phyloP scores from a whole-genome alignment of 192 early-diverging fungal species.

The Coemansia furcata region DNA sequence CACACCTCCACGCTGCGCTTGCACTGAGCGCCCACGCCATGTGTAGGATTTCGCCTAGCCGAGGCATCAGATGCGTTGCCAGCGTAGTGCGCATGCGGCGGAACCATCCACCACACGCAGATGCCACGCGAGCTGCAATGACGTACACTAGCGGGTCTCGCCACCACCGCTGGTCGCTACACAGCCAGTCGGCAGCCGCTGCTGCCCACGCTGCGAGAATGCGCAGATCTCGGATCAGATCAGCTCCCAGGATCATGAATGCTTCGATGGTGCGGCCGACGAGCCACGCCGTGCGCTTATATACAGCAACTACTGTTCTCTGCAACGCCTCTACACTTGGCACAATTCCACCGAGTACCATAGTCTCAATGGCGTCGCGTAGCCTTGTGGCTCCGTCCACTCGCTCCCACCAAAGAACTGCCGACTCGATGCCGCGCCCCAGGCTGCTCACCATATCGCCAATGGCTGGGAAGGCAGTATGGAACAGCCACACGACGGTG shows the following conservation, averaged over 20 bases:
- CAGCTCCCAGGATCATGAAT: slow-evolving; percentile 10
- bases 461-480: slow-evolving; percentile 16
- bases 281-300: slow-evolving; percentile 20
- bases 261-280: slow-evolving; percentile 11
- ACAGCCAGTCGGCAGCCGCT: slow-evolving; percentile 3
- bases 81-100: not conserved
- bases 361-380: slow-evolving; percentile 18
- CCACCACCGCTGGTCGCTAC: slow-evolving; percentile 27
- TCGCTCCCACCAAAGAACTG: slow-evolving; percentile 32
- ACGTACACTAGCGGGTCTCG: slow-evolving; percentile 3
- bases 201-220: slow-evolving; percentile 3
- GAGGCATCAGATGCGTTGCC: not conserved
- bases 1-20: not conserved
- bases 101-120: not conserved
- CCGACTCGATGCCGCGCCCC: not conserved
- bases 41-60: not conserved
- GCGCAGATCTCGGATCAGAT: slow-evolving; percentile 17
- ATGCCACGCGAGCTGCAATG: not conserved
- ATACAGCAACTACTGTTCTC: not conserved
- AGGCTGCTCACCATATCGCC: not conserved
- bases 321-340: not conserved
- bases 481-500: slow-evolving; percentile 36
- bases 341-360: slow-evolving; percentile 20
- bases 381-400: slow-evolving; percentile 16
- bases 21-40: not conserved